Evolutionary conservation across 345 rosid species (phyloP).

Genomic region (Citrus reticulata): DNA sequence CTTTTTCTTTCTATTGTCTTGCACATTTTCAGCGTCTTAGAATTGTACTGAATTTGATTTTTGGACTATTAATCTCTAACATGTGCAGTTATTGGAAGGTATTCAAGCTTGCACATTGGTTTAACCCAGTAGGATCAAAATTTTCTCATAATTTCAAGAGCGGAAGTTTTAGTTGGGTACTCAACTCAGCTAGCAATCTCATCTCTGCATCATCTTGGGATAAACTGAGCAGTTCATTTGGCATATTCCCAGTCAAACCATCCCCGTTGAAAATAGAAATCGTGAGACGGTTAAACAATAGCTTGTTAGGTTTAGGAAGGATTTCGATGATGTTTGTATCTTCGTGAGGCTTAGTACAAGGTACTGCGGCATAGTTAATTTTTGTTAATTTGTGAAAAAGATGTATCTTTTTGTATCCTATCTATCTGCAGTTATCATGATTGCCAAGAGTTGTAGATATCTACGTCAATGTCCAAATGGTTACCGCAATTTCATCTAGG

Average conservation of each 20-base stretch:
- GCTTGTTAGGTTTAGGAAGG: background rate
- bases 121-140: background rate
- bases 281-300: background rate
- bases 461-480: background rate
- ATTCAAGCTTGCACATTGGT: background rate
- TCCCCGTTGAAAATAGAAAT: background rate
- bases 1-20: background rate
- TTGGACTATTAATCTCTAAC: background rate
- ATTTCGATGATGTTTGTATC: constrained; percentile 7
- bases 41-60: background rate
- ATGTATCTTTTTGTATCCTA: background rate
- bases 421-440: background rate
- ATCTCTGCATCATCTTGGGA: background rate
- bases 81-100: background rate
- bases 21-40: background rate
- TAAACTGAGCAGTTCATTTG: background rate
- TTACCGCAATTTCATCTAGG: background rate
- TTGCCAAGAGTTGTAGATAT: background rate
- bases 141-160: background rate
- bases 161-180: background rate
- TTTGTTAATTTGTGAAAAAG: background rate
- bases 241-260: background rate
- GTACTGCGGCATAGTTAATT: background rate
- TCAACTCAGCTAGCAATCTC: background rate
- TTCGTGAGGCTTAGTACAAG: background rate